Evolutionary conservation across 768 basidiomycete genomes (phyloP).

Genomic region (Guyanaporus albipodus): DNA sequence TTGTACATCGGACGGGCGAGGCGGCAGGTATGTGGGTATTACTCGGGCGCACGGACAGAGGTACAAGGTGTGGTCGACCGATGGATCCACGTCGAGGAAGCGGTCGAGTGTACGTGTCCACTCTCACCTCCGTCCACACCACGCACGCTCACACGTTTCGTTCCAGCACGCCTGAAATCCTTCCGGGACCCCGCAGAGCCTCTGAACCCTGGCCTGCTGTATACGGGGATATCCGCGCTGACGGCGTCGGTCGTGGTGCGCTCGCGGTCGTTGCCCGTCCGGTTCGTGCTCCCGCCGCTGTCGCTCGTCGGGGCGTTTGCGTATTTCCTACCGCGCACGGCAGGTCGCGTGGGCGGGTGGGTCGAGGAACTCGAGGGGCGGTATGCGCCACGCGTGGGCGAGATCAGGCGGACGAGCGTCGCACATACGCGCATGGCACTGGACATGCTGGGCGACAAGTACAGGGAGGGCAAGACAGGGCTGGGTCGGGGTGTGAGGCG

Average conservation of each 20-base stretch:
- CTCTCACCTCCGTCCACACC: not conserved
- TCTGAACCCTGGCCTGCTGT: constrained; percentile 85
- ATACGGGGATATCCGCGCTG: constrained; percentile 84
- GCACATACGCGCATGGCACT: constrained; percentile 59
- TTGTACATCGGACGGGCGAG: constrained; percentile 70
- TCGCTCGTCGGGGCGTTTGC: constrained; percentile 65
- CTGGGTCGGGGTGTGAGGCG: constrained; percentile 42
- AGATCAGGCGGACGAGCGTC: constrained; percentile 61
- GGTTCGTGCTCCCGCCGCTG: constrained; percentile 71
- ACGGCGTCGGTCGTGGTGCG: constrained; percentile 85
- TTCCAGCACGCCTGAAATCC: constrained; percentile 72
- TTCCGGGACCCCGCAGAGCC: constrained; percentile 78
- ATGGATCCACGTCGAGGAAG: constrained; percentile 85
- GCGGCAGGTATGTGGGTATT: constrained; percentile 51
- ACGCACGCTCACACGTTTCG: not conserved
- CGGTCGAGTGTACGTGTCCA: constrained; percentile 69
- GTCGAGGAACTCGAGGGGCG: constrained; percentile 63
- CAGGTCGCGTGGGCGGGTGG: constrained; percentile 64
- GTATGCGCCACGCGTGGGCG: constrained; percentile 64
- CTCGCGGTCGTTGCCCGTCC: constrained; percentile 64
- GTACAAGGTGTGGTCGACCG: constrained; percentile 70
- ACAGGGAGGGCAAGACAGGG: constrained; percentile 42
- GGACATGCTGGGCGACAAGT: constrained; percentile 52
- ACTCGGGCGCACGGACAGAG: constrained; percentile 54
- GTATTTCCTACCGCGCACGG: constrained; percentile 86